Conservation (phyloP, 805 yeast species). For the Lipomyces orientalis region DNA sequence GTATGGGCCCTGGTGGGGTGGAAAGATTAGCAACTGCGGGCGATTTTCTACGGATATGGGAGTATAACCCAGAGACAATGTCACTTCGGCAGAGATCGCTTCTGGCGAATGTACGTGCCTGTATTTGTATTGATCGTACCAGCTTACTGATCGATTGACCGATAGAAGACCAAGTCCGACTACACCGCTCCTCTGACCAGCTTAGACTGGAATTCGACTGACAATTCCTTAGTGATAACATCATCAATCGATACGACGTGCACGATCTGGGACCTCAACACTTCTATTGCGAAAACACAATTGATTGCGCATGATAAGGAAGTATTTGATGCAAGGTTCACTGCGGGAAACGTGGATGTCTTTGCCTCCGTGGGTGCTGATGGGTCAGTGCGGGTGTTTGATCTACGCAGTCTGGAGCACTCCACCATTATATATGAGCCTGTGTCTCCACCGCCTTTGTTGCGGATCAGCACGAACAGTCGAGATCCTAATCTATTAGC, state of each 20-base stretch:
- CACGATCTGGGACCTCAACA: conserved; percentile 87
- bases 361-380: conserved; percentile 95
- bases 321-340: conserved; percentile 88
- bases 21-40: conserved; percentile 69
- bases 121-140: neutral
- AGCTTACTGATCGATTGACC: neutral
- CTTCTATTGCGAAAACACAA: conserved; percentile 82
- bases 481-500: conserved; percentile 84
- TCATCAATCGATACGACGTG: conserved; percentile 95
- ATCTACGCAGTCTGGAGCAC: conserved; percentile 77
- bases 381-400: conserved; percentile 92
- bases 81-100: conserved; percentile 50
- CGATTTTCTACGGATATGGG: conserved; percentile 73
- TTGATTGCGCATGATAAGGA: conserved; percentile 95
- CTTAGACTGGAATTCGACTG: conserved; percentile 86
- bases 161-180: conserved; percentile 47
- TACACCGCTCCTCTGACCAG: conserved; percentile 87
- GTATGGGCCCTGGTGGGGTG: conserved; percentile 38
- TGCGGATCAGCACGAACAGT: conserved; percentile 78
- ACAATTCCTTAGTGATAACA: conserved; percentile 74
- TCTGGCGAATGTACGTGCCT: conserved; percentile 44
- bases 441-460: conserved; percentile 58
- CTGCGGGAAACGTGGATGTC: conserved; percentile 72
- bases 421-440: conserved; percentile 91
- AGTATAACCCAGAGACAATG: conserved; percentile 49